Evolutionary conservation across 495 filamentous ascomycete genomes (phyloP).

Genomic region (Neurospora sp.): DNA sequence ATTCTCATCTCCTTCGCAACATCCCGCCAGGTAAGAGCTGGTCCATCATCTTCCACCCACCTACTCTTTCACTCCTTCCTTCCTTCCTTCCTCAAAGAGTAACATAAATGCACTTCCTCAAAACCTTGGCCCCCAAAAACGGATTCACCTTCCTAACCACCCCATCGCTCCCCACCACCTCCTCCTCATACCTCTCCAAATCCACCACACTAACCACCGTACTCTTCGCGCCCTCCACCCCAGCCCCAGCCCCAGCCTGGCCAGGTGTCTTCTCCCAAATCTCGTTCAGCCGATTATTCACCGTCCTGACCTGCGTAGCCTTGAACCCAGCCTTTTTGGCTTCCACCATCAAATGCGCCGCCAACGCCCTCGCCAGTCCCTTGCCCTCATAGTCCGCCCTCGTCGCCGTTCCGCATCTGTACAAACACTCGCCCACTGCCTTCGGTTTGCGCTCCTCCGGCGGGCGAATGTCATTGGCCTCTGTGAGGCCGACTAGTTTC

Average conservation of each 20-base stretch:
- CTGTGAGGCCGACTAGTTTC: slow-evolving; percentile 13
- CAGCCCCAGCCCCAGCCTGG: not conserved
- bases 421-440: slow-evolving; percentile 21
- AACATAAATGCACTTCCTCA: not conserved
- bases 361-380: slow-evolving; percentile 26
- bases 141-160: not conserved
- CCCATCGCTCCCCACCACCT: not conserved
- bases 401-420: slow-evolving; percentile 31
- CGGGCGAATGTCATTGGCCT: slow-evolving; percentile 12
- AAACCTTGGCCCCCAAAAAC: not conserved
- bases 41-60: not conserved
- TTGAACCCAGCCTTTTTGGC: not conserved
- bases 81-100: not conserved
- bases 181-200: not conserved
- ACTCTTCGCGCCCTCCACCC: not conserved
- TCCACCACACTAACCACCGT: not conserved
- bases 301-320: not conserved
- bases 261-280: not conserved
- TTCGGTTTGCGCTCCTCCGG: slow-evolving; percentile 15
- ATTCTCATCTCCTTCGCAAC: not conserved
- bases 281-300: not conserved
- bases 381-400: slow-evolving; percentile 20
- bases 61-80: not conserved
- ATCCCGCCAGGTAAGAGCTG: not conserved
- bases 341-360: slow-evolving; percentile 28